Conservation (phyloP, 306 rosid genomes). For the Inga leiocalycina region DNA sequence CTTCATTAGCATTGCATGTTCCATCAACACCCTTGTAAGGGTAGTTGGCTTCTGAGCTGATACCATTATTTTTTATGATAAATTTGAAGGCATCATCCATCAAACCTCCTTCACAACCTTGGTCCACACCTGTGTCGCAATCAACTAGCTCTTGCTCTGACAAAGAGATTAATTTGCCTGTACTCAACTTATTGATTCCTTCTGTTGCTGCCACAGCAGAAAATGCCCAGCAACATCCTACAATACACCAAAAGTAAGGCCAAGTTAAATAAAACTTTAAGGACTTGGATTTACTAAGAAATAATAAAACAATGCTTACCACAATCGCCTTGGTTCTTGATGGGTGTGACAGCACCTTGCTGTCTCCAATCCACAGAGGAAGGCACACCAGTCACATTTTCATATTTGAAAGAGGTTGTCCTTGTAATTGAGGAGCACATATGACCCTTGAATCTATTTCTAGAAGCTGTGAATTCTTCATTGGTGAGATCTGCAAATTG, state of each 20-base stretch:
- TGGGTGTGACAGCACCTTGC: background rate
- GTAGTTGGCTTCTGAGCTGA: background rate
- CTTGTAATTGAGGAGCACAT: background rate
- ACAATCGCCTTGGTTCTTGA: background rate
- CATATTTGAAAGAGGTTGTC: background rate
- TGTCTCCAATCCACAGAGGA: background rate
- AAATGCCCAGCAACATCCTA: background rate
- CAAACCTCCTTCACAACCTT: background rate
- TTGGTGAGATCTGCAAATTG: background rate
- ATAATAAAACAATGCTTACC: background rate
- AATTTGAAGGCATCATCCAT: background rate
- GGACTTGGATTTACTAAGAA: too few relatives aligned
- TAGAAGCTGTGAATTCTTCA: background rate
- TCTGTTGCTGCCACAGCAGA: background rate
- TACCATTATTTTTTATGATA: background rate
- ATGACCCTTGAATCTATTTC: background rate
- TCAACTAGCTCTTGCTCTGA: background rate
- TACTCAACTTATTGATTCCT: background rate
- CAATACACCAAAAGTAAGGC: background rate
- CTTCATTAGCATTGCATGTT: background rate
- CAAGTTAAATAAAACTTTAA: too few relatives aligned
- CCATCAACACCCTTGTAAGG: background rate
- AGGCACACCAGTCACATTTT: background rate
- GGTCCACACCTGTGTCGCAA: background rate
- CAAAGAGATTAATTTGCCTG: background rate